Evolutionary conservation across 2,329 filamentous ascomycete genomes (phyloP), one percentile per base, ranked within the genome.

Genomic region (Emergomyces africanus): DNA sequence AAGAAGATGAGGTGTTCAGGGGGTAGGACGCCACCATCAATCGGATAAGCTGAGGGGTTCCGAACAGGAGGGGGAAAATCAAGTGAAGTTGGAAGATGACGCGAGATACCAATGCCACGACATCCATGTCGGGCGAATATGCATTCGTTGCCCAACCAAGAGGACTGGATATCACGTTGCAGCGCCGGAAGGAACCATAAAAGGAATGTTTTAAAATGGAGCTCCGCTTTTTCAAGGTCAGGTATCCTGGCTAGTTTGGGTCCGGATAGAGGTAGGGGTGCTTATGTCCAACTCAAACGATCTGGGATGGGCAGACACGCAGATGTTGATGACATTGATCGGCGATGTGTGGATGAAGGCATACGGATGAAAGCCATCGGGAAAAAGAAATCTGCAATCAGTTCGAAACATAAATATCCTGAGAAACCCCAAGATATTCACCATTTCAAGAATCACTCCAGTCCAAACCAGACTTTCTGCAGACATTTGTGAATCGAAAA

Each of bases 341-440:
- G 18, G 54, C 54, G 18, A 30, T 44, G 25, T 23, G 42, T 14
- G 9, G 30, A 49, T 39, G 30, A 42, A 42, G 28, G 14, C n/a
- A 42, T 25, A 14, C 14, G 18, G 48, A 39, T 10, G 57, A 58
- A 30, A 53, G 9, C 14, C 64, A 64, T 63, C 60, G 63, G 60
- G 62, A 64, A 62, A 54, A 65, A 5, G 61, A 53, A 28, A 49
- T 37, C 61, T 61, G 66, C 20, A 20, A 30, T 14, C 25, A 46
- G 42, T 63, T 62, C 66, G 59, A 70, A 71, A 70, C 71, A 75
- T 74, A 75, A 75, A 75, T 74, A 75, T 66, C 65, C 57, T 63
- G 62, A 64, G 61, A 57, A 61, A 59, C 58, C 67, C 71, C 71
- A 64, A 62, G 61, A 63, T 57, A 61, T 66, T 61, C 57, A 61